Evolutionary conservation across 495 filamentous ascomycete species (phyloP).

Genomic region (Penicillium crystallinum): DNA sequence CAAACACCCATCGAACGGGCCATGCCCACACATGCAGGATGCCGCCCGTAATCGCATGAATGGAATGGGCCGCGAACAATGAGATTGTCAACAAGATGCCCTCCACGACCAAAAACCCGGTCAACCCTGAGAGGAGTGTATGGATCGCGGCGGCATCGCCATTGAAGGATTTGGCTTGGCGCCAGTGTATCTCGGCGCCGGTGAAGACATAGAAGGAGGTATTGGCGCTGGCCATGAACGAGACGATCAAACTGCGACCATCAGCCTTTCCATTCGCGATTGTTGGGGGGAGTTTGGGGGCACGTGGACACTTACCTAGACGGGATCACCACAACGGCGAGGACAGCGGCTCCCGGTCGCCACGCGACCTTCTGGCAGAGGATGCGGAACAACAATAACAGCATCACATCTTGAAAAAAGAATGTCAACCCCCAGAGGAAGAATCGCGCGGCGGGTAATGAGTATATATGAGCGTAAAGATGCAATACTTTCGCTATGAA

Average conservation of each 20-base stretch:
- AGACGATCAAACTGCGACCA: conserved; percentile 26
- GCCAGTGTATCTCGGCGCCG: conserved; percentile 41
- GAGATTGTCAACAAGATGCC: conserved; percentile 23
- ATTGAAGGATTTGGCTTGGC: conserved; percentile 32
- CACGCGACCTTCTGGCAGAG: conserved; percentile 22
- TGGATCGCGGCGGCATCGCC: conserved; percentile 33
- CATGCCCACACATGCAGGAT: conserved; percentile 29
- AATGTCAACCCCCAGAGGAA: conserved; percentile 35
- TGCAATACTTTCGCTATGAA: conserved; percentile 33
- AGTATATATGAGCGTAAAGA: conserved; percentile 35
- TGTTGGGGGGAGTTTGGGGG: neutral
- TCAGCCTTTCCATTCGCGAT: no score
- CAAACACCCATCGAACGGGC: conserved; percentile 22
- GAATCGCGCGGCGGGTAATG: conserved; percentile 27
- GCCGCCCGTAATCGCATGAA: conserved; percentile 25
- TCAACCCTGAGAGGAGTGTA: conserved; percentile 34
- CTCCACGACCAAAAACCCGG: conserved; percentile 33
- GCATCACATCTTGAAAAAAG: conserved; percentile 35
- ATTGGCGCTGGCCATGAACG: conserved; percentile 34
- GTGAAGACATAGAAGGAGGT: conserved; percentile 35
- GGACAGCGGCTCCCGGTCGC: conserved; percentile 18
- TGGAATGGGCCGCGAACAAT: conserved; percentile 20
- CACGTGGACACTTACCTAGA: conserved; percentile 28
- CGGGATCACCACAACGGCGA: conserved; percentile 24
- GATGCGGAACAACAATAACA: conserved; percentile 29